Evolutionary conservation across 2,329 filamentous ascomycete genomes (phyloP).

Genomic region (Tolypocladium paradoxum): DNA sequence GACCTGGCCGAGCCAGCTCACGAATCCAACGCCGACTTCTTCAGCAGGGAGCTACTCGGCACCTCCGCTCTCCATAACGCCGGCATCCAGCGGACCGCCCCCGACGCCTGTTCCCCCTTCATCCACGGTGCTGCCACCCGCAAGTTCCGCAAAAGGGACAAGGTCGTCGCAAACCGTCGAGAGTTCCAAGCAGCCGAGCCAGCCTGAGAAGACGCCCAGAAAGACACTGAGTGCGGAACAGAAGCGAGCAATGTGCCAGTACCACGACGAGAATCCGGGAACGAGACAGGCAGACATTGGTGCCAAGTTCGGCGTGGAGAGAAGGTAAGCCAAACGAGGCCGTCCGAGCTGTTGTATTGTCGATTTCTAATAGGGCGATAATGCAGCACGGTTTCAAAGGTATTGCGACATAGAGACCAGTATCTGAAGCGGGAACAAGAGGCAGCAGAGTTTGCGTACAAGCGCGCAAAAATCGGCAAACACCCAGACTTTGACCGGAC

Average conservation of each 20-base stretch:
- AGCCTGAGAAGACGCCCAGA: constrained; percentile 49
- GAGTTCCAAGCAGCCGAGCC: constrained; percentile 19
- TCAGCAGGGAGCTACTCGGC: constrained; percentile 41
- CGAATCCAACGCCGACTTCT: constrained; percentile 48
- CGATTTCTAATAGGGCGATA: background rate
- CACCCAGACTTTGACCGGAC: constrained; percentile 86
- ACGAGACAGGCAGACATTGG: constrained; percentile 96
- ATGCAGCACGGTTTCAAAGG: constrained; percentile 91
- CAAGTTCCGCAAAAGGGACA: background rate
- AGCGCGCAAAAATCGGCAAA: constrained; percentile 66
- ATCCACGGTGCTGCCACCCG: background rate
- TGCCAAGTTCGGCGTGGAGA: constrained; percentile 86
- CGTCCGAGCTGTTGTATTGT: background rate
- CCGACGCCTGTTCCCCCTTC: constrained; percentile 8
- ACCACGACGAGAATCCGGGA: constrained; percentile 79
- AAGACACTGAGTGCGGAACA: constrained; percentile 89
- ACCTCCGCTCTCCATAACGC: constrained; percentile 47
- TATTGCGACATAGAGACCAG: constrained; percentile 87
- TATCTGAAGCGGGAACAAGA: constrained; percentile 79
- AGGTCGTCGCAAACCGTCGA: constrained; percentile 6
- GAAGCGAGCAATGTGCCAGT: constrained; percentile 85
- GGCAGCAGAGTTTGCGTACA: constrained; percentile 47
- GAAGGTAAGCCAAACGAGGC: constrained; percentile 59
- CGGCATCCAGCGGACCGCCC: constrained; percentile 38
- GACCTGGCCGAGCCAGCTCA: constrained; percentile 74